Evolutionary conservation across 164 flowering plant species (phyloP).

Genomic region (Chimonanthus salicifolius): DNA sequence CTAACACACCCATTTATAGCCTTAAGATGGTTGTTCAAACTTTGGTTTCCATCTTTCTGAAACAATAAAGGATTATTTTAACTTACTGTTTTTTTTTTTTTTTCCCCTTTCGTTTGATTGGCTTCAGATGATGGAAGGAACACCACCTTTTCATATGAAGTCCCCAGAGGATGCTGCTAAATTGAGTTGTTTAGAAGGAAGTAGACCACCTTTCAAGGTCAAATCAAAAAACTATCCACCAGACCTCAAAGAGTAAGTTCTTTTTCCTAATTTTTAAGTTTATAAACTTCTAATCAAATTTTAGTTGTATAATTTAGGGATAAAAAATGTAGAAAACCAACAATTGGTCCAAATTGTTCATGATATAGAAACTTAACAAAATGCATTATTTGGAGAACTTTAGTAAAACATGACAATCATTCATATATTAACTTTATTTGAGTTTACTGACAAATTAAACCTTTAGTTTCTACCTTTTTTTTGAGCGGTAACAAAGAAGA

Average conservation of each 20-base stretch:
- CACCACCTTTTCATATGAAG: conserved; percentile 73
- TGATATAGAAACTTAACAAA: too few species aligned
- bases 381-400: neutral
- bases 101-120: neutral
- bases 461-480: too few species aligned
- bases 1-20: neutral
- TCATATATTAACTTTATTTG: too few species aligned
- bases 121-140: conserved; percentile 83
- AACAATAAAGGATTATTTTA: neutral
- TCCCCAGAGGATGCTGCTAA: conserved; percentile 64
- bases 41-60: neutral
- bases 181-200: conserved; percentile 63
- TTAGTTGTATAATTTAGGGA: neutral
- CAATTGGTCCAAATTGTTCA: too few species aligned
- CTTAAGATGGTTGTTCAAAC: neutral
- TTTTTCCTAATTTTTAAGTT: neutral
- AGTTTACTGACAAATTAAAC: too few species aligned
- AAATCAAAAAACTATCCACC: conserved; percentile 71
- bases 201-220: conserved; percentile 62
- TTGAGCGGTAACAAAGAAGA: too few species aligned
- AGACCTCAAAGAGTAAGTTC: conserved; percentile 77
- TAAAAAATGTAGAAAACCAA: neutral
- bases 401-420: neutral
- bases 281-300: neutral
- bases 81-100: neutral